Evolutionary conservation across 1,139 yeast genomes (phyloP).

Genomic region (Diutina siamensis): DNA sequence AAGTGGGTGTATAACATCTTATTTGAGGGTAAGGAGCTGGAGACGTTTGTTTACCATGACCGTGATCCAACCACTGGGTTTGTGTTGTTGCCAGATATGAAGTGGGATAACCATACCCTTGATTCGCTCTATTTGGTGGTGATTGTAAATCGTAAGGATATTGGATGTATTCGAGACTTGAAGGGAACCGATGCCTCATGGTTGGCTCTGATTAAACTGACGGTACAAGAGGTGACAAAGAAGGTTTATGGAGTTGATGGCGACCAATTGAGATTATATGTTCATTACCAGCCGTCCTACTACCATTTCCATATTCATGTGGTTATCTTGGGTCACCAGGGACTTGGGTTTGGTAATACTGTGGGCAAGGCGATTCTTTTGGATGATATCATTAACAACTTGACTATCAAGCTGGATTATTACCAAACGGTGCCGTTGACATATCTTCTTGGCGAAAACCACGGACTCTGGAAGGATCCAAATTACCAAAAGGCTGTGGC

Average conservation of each 20-base stretch:
- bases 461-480: constrained; percentile 50
- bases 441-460: constrained; percentile 63
- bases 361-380: constrained; percentile 76
- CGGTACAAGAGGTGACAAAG: constrained; percentile 37
- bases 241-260: constrained; percentile 23
- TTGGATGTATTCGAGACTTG: constrained; percentile 71
- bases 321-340: constrained; percentile 65
- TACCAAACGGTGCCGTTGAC: constrained; percentile 31
- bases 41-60: constrained; percentile 56
- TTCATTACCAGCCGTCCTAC: constrained; percentile 93
- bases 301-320: constrained; percentile 91
- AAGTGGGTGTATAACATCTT: constrained; percentile 89
- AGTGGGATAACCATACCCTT: constrained; percentile 76
- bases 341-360: constrained; percentile 58
- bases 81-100: constrained; percentile 68
- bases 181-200: constrained; percentile 45
- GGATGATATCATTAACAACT: constrained; percentile 71
- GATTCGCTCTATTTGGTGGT: constrained; percentile 69
- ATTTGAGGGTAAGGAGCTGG: constrained; percentile 75
- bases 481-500: not conserved
- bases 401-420: constrained; percentile 38
- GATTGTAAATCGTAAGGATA: constrained; percentile 59
- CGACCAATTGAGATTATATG: constrained; percentile 57
- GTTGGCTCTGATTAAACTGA: constrained; percentile 33
- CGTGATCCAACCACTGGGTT: constrained; percentile 45